phyloP scores from a whole-genome alignment of 2,329 filamentous ascomycete genomes.

The Colletotrichum salicis region DNA sequence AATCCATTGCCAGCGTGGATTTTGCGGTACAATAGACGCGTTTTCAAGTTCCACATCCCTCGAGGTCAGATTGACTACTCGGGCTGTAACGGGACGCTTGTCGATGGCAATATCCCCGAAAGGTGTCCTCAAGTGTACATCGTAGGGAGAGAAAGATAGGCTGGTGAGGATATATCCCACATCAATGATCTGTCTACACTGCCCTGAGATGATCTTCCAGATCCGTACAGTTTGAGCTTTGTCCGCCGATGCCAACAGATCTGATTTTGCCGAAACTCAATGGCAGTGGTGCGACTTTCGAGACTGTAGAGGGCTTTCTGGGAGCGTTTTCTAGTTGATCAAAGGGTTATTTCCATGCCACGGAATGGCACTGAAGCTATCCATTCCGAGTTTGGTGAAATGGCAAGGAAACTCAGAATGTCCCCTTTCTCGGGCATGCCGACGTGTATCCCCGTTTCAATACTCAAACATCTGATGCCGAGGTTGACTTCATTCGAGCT shows the following conservation, averaged over 20 bases:
- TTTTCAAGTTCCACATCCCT: not conserved
- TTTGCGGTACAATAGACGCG: not conserved
- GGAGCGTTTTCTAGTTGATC: not conserved
- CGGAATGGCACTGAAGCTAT: no score
- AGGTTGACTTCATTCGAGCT: no score
- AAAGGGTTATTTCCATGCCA: not conserved
- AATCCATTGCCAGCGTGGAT: not conserved
- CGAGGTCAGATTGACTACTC: no score
- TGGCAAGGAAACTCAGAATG: no score
- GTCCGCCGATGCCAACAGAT: not conserved
- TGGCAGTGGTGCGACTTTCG: not conserved
- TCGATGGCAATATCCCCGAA: not conserved
- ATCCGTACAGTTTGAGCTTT: not conserved
- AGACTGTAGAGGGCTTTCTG: not conserved
- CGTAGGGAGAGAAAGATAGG: not conserved
- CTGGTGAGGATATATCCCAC: not conserved
- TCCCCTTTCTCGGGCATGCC: no score
- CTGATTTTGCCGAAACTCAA: not conserved
- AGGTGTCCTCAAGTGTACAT: not conserved
- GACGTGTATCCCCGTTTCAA: no score
- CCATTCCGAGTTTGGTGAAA: no score
- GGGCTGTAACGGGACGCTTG: accelerated
- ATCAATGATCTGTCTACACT: not conserved
- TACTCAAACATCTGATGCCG: no score
- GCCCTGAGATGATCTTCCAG: not conserved